Evolutionary conservation across 164 flowering plant species (phyloP), one percentile per base, ranked within the genome.

Genomic region (Tetrastigma voinierianum): DNA sequence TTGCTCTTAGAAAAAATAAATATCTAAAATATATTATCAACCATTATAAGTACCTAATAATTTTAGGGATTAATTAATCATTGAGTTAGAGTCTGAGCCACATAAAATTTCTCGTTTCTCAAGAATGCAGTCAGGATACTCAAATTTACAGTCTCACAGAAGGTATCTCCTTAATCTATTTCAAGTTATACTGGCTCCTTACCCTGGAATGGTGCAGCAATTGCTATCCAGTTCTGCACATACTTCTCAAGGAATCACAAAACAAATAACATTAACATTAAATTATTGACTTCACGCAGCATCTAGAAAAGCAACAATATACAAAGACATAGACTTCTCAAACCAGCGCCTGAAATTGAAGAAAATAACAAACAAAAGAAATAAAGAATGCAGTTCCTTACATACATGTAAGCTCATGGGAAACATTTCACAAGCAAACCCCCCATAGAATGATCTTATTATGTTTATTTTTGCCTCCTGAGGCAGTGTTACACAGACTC

Each of bases 381-480:
- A 15, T 21, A 65, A 40, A 20, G 14, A 59, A 51, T 40, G 20
- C 5, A 13, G 47, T 19, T 43, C 16, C 59, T 75, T 86, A 96
- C 99, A 86, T 93, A 72, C 72, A 57, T 84, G 93, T 59, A 90
- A 78, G 77, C 86, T 67, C 99, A 96, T 90, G 80, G n/a, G n/a
- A 96, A n/a, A 79, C 97, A 96, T 78, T n/a, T 96, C 54, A 89
- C 94, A 25, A 96, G 83, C 45, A 96, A 80, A 65, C 99, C 99
- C n/a, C 99, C 99, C 99, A 96, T 96, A 13, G 99, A 96, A 73
- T 96, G 99, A 74, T n/a, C 84, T 89, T 57, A 96, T 90, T 45
- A 96, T 67, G 67, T 72, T 91, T 51, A 96, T 73, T 78, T n/a
- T 85, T 93, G 61, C 95, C 95, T 59, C 98, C 99, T 4, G 99